phyloP scores from a whole-genome alignment of 1,284 basidiomycete species.

The Cutaneotrichosporon sp. region DNA sequence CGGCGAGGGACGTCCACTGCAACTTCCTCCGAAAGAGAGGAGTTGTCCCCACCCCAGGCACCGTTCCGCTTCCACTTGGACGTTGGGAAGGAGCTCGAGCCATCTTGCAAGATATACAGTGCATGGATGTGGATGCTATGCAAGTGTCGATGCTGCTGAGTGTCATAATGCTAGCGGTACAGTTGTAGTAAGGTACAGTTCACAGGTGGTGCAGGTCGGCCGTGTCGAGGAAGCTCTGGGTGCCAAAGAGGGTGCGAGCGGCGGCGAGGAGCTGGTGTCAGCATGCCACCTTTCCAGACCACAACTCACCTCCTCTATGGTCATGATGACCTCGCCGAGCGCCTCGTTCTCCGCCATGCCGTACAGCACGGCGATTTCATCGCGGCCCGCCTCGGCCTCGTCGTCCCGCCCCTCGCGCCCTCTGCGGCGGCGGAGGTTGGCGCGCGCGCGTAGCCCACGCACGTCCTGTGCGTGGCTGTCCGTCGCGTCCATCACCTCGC shows the following conservation, averaged over 20 bases:
- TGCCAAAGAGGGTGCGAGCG: constrained; percentile 48
- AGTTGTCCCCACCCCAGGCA: no score
- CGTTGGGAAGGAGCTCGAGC: no score
- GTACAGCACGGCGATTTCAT: constrained; percentile 50
- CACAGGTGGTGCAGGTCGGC: constrained; percentile 9
- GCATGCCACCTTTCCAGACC: background rate
- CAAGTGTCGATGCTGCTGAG: background rate
- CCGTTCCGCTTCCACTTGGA: no score
- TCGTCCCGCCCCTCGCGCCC: background rate
- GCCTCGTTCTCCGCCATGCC: constrained; percentile 54
- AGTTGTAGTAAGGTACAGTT: background rate
- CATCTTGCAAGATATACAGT: background rate
- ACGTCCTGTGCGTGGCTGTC: constrained; percentile 43
- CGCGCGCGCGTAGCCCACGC: constrained; percentile 17
- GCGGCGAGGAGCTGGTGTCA: constrained; percentile 42
- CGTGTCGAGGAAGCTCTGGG: constrained; percentile 39
- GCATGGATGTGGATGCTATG: background rate
- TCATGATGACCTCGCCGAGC: constrained; percentile 46
- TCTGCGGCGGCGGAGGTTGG: constrained; percentile 13
- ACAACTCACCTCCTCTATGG: constrained; percentile 48
- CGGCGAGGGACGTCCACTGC: no score
- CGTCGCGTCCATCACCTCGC: constrained; percentile 44
- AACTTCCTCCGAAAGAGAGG: no score
- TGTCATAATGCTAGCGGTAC: background rate
- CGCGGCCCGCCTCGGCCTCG: constrained; percentile 16